Conservation (phyloP, 352 stramenopile genomes). For the Phytophthora sp. region DNA sequence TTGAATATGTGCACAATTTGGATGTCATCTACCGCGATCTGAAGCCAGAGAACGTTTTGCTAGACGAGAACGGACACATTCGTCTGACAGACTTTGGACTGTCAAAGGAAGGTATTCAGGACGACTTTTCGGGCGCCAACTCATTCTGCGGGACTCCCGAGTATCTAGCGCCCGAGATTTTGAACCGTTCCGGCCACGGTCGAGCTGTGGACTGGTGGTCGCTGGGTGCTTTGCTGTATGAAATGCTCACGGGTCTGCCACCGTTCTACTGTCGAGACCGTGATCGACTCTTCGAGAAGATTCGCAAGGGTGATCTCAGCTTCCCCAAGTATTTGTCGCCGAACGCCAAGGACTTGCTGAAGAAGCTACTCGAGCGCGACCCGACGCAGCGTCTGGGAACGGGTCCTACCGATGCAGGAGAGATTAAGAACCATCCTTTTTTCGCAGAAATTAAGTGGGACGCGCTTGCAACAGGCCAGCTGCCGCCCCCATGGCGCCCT, state of each 20-base stretch:
- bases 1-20: constrained; percentile 95
- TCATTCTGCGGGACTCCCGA: constrained; percentile 98
- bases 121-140: constrained; percentile 95
- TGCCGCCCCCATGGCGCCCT: constrained; percentile 93
- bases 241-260: constrained; percentile 81
- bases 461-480: constrained; percentile 51
- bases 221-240: constrained; percentile 89
- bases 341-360: constrained; percentile 87
- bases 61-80: constrained; percentile 96
- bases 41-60: constrained; percentile 98
- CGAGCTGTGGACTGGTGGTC: constrained; percentile 99
- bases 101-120: constrained; percentile 86
- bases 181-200: constrained; percentile 96
- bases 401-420: constrained; percentile 74
- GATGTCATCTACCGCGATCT: constrained; percentile 97
- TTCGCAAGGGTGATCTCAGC: constrained; percentile 93
- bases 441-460: constrained; percentile 86
- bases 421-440: constrained; percentile 88
- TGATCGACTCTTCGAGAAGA: constrained; percentile 98
- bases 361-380: constrained; percentile 94
- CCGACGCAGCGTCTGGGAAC: constrained; percentile 93
- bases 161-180: constrained; percentile 99
- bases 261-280: constrained; percentile 96
- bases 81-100: constrained; percentile 98
- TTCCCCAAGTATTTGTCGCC: constrained; percentile 95